These are phyloP conservation scores for Dacryopinax spathularia DNA, from an alignment of 768 basidiomycete genomes.

Conservation along the genomic window DNA sequence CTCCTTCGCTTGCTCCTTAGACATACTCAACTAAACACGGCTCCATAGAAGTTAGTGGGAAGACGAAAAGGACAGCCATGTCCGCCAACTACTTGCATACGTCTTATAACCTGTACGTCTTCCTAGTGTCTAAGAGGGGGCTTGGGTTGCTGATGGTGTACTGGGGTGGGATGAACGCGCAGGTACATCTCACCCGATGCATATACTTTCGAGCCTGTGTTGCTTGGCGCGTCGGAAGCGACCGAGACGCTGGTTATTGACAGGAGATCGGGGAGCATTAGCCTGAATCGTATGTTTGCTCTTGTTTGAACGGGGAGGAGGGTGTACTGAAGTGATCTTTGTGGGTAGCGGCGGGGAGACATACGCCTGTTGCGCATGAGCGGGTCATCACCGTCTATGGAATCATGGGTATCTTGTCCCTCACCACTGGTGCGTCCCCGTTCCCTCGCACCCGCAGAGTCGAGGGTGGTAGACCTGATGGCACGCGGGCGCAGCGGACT, in stretches of 20 bases:
- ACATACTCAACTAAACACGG: too few relatives aligned
- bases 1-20: too few relatives aligned
- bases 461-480: neutral
- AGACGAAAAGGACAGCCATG: neutral
- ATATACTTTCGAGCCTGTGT: slow-evolving; percentile 18
- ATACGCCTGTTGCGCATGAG: slow-evolving; percentile 20
- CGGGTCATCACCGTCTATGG: slow-evolving; percentile 31
- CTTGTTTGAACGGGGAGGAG: too few relatives aligned
- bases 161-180: neutral
- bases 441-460: slow-evolving; percentile 6
- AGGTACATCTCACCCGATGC: slow-evolving; percentile 14
- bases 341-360: neutral
- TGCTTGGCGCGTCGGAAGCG: slow-evolving; percentile 19
- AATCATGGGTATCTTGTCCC: slow-evolving; percentile 32
- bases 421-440: slow-evolving; percentile 26
- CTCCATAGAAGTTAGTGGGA: neutral
- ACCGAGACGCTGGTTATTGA: slow-evolving; percentile 26
- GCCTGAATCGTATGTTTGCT: slow-evolving; percentile 27
- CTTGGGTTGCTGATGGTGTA: too few relatives aligned
- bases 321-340: neutral
- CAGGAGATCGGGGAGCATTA: slow-evolving; percentile 23
- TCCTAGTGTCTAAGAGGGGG: too few relatives aligned
- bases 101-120: neutral
- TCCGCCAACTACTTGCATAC: neutral
- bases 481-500: slow-evolving; percentile 71